These are phyloP conservation scores for Yamadazyma jaroonii DNA, from an alignment of 1,139 yeast genomes.

Conservation along the genomic window DNA sequence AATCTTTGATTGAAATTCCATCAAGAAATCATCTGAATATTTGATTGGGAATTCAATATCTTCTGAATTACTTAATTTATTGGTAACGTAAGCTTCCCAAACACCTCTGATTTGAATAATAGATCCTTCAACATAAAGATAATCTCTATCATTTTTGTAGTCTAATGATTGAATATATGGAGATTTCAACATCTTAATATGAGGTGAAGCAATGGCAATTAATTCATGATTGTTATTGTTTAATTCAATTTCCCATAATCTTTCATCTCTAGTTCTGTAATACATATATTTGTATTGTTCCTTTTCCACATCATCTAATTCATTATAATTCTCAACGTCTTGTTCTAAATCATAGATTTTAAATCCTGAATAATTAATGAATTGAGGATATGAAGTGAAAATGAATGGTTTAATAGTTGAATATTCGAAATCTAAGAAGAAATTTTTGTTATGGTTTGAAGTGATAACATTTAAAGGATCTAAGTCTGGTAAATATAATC, in stretches of 20 bases:
- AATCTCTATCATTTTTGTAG: slow-evolving; percentile 60
- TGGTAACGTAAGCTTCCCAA: slow-evolving; percentile 70
- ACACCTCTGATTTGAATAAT: slow-evolving; percentile 71
- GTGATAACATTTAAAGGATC: slow-evolving; percentile 84
- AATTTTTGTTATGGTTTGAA: slow-evolving; percentile 33
- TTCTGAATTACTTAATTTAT: slow-evolving; percentile 50
- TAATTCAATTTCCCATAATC: slow-evolving; percentile 77
- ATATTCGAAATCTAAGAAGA: slow-evolving; percentile 79
- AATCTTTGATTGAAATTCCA: slow-evolving; percentile 55
- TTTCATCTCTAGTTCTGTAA: slow-evolving; percentile 87
- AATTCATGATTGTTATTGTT: slow-evolving; percentile 63
- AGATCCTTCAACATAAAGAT: slow-evolving; percentile 62
- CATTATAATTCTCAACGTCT: slow-evolving; percentile 69
- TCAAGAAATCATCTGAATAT: slow-evolving; percentile 53
- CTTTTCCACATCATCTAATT: slow-evolving; percentile 68
- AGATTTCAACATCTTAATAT: slow-evolving; percentile 61
- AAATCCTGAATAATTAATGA: slow-evolving; percentile 84
- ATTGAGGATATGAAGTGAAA: slow-evolving; percentile 73
- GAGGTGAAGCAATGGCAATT: slow-evolving; percentile 78
- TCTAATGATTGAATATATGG: slow-evolving; percentile 68
- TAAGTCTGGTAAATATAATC: slow-evolving; percentile 76
- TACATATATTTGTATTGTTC: slow-evolving; percentile 83
- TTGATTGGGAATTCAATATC: slow-evolving; percentile 56
- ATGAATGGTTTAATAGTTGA: slow-evolving; percentile 78
- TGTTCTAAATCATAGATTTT: slow-evolving; percentile 72